A percentile compares a stretch with the other conserved stretches of the same genome.
Evolutionary conservation across 192 early-diverging fungal species (phyloP).

Genomic region (Mortierella antarctica): DNA sequence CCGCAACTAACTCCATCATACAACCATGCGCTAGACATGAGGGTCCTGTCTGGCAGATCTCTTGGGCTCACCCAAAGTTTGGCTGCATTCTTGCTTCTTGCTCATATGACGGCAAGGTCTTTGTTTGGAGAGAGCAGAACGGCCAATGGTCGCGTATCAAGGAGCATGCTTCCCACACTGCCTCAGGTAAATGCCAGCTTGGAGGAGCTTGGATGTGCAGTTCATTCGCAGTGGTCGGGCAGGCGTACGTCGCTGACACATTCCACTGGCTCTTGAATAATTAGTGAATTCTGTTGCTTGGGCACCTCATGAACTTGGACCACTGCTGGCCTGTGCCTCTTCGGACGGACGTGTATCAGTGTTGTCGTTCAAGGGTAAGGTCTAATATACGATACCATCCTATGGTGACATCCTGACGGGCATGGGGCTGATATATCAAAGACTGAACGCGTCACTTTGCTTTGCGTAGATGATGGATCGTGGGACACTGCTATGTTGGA

Average conservation of each 20-base stretch:
- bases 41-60: constrained; percentile 99
- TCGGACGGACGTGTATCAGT: constrained; percentile 96
- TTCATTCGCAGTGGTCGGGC: neutral
- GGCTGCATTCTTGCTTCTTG: constrained; percentile 96
- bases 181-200: constrained; percentile 73
- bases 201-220: neutral
- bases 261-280: neutral
- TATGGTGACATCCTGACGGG: neutral
- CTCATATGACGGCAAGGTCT: constrained; percentile 94
- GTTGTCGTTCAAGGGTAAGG: constrained; percentile 89
- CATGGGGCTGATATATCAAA: neutral
- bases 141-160: constrained; percentile 83
- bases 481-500: constrained; percentile 86
- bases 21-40: constrained; percentile 74
- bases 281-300: constrained; percentile 96
- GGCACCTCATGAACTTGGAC: constrained; percentile 97
- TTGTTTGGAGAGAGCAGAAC: constrained; percentile 95
- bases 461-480: constrained; percentile 77
- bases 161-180: constrained; percentile 89
- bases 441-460: neutral
- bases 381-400: neutral
- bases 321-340: constrained; percentile 90
- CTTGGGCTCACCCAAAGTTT: constrained; percentile 99
- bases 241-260: neutral
- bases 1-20: neutral